Base-by-base conservation (phyloP, 2,329 filamentous ascomycete genomes). In the Aspergillus alliaceus region DNA sequence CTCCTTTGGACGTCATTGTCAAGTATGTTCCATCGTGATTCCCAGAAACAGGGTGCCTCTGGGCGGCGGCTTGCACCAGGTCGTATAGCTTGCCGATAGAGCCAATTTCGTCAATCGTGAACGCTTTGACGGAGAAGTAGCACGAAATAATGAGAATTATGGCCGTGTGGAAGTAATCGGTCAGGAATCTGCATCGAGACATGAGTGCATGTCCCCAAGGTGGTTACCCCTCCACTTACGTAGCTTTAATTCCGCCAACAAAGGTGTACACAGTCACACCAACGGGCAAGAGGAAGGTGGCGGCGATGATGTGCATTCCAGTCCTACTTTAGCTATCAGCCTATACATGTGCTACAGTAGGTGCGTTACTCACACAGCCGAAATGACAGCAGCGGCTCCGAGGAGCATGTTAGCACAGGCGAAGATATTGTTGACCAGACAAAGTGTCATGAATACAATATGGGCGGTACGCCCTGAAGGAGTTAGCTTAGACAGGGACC, bases 151-250 rank as follows among this genome's bases (percentile, higher is more conserved):
- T 78, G 1, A 82, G 75, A 20, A 84, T 83, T 11, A 80, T 78
- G 14, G 83, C 78, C 0, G 82, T 85, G 60, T 85, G 82, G 25
- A 83, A 76, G 59, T 82, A 84, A 57, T 83, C 80, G 0, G 81
- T 83, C 5, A 84, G 61, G 53, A 76, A 76, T 0, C 71, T 76
- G 24, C 40, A 8, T 27, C 32, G 42, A 51, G 34, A 57, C 54
- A 11, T 60, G 54, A 29, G 57, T 18, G 42, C 42, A 4, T 9
- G 7, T 25, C 9, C 8, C 4, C 4, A 20, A 4, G 25, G 12
- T 4, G 7, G 9, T 14, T 32, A 8, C 11, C 0, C 0, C 0
- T 40, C 44, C 3, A 60, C 62, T 40, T 49, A 72, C 64, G 74
- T 76, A 47, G 74, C 74, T 52, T 76, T 77, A 54, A 77, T 75